Percentiles rank a stretch among this genome's conserved stretches.
Evolutionary conservation across 2,329 filamentous ascomycete genomes (phyloP).

Genomic region (Arthrobotrys iridis): DNA sequence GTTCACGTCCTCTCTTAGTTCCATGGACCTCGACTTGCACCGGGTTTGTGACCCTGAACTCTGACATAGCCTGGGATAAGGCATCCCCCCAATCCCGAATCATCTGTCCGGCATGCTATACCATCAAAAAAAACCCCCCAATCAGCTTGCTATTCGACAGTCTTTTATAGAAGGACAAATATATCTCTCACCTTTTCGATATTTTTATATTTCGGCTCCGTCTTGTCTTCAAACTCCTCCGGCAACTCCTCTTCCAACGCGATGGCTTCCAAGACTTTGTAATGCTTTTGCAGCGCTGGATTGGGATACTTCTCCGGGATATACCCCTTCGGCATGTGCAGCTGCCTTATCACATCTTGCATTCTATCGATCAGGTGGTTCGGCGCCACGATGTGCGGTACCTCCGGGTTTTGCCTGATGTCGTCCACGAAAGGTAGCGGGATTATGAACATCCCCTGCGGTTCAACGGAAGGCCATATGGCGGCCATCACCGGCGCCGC

Average conservation of each 20-base stretch:
- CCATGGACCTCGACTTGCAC: constrained; percentile 38
- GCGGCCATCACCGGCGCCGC: constrained; percentile 82
- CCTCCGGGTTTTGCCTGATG: constrained; percentile 77
- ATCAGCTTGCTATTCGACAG: no score
- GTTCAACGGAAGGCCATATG: constrained; percentile 79
- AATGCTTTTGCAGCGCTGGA: constrained; percentile 94
- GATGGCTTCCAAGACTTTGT: constrained; percentile 88
- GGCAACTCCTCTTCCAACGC: constrained; percentile 92
- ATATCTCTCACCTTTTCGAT: constrained; percentile 75
- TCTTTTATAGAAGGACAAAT: background rate
- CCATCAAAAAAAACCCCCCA: constrained; percentile 21
- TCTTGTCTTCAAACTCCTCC: constrained; percentile 77
- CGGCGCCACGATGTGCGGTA: constrained; percentile 69
- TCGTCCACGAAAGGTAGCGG: constrained; percentile 91
- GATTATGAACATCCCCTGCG: constrained; percentile 87
- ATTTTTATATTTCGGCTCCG: constrained; percentile 82
- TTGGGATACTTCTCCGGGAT: constrained; percentile 91
- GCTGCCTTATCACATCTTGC: constrained; percentile 81
- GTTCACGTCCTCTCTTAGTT: constrained; percentile 55
- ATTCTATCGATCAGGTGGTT: constrained; percentile 81
- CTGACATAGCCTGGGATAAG: constrained; percentile 65
- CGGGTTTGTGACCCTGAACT: constrained; percentile 28
- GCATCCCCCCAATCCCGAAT: constrained; percentile 79
- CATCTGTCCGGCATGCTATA: constrained; percentile 76
- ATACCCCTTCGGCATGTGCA: constrained; percentile 89